These are phyloP conservation scores for Blastomyces parvus DNA, from an alignment of 2,329 filamentous ascomycete genomes.

Conservation along the genomic window DNA sequence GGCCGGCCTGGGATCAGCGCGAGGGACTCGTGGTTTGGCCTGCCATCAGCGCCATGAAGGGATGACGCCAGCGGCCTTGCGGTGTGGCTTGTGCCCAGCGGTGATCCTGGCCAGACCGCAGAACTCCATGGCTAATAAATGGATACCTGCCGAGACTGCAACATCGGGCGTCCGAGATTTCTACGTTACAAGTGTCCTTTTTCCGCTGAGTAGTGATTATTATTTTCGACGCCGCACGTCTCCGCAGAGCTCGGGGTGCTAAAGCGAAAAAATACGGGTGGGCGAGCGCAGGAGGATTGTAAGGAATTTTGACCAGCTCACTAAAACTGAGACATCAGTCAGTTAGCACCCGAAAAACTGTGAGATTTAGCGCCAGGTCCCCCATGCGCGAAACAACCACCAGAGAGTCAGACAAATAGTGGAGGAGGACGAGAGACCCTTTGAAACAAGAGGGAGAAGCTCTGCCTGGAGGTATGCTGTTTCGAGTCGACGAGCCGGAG, in stretches of 20 bases:
- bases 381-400: neutral
- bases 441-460: neutral
- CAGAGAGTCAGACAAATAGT: neutral
- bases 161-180: no score
- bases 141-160: no score
- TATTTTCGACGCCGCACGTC: neutral
- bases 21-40: no score
- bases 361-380: neutral
- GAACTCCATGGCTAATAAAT: no score
- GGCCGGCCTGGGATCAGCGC: neutral
- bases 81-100: neutral
- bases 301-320: neutral
- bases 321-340: conserved; percentile 2
- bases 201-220: neutral
- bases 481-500: no score
- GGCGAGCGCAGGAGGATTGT: neutral
- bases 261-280: no score
- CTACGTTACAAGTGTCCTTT: no score
- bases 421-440: neutral
- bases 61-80: neutral
- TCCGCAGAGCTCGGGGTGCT: no score
- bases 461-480: neutral
- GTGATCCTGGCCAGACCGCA: neutral
- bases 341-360: neutral
- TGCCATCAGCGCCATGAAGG: neutral